Conservation (phyloP, 225 moss, liverwort and hornwort genomes). For the Bryoerythrophyllum caledonicum region DNA sequence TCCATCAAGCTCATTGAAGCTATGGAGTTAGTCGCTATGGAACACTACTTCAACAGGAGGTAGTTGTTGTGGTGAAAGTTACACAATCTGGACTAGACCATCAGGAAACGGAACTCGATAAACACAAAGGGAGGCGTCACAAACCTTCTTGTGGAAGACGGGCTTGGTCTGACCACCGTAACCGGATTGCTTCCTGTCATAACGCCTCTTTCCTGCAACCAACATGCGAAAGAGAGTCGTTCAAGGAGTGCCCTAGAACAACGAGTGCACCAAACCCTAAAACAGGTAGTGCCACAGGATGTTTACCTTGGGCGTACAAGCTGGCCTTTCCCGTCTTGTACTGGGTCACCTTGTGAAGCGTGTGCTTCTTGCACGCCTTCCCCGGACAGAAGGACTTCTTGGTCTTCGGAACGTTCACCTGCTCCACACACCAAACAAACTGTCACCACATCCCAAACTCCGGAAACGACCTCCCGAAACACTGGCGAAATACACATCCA, state of each 20-base stretch:
- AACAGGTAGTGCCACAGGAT: not conserved
- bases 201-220: constrained; percentile 78
- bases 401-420: constrained; percentile 96
- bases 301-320: constrained; percentile 75
- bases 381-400: constrained; percentile 97
- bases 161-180: constrained; percentile 98
- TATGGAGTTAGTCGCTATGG: not conserved
- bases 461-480: too few species aligned
- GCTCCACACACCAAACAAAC: not conserved
- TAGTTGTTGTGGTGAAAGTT: too few species aligned
- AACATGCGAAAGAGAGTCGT: not conserved
- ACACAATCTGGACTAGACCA: too few species aligned
- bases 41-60: too few species aligned
- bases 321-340: constrained; percentile 97
- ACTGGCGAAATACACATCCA: too few species aligned
- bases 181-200: constrained; percentile 94
- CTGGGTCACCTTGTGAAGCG: constrained; percentile 93
- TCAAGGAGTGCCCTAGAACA: not conserved
- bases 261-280: not conserved
- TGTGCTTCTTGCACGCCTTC: constrained; percentile 93
- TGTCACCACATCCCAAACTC: not conserved
- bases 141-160: constrained; percentile 91
- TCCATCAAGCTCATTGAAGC: not conserved
- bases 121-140: not conserved
- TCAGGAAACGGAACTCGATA: too few species aligned